Percentiles rank a stretch among this genome's conserved stretches.
Conservation (phyloP, 2,329 filamentous ascomycete species). For the Lasiodiplodia gonubiensis region DNA sequence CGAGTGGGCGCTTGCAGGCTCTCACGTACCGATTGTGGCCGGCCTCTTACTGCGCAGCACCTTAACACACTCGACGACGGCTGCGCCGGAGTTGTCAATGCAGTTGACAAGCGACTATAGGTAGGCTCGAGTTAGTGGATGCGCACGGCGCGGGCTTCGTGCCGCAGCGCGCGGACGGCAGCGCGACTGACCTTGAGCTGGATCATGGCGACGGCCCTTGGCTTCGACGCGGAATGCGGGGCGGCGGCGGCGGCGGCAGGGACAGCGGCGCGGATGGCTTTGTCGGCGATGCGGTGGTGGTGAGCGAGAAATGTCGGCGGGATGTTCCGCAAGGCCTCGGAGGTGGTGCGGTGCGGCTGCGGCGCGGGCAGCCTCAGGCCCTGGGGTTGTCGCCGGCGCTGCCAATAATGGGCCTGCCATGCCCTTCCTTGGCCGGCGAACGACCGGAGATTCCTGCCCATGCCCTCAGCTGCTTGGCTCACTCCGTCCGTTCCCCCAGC, state of each 20-base stretch:
- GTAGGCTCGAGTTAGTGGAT: slow-evolving; percentile 1
- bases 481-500: slow-evolving; percentile 21
- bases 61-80: slow-evolving; percentile 94
- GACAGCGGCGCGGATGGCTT: slow-evolving; percentile 31
- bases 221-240: slow-evolving; percentile 14
- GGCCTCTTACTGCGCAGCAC: slow-evolving; percentile 88
- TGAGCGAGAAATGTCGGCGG: slow-evolving; percentile 26
- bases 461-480: slow-evolving; percentile 20
- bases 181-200: slow-evolving; percentile 53
- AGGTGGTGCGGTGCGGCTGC: slow-evolving; percentile 25
- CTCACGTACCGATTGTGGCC: slow-evolving; percentile 79
- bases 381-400: neutral
- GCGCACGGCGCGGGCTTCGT: neutral
- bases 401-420: neutral
- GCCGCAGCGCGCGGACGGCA: neutral
- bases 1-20: neutral
- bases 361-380: slow-evolving; percentile 22
- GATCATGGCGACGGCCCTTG: slow-evolving; percentile 70
- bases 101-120: slow-evolving; percentile 92
- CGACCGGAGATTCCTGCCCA: slow-evolving; percentile 20
- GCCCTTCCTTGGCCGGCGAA: slow-evolving; percentile 13
- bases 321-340: slow-evolving; percentile 16
- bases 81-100: slow-evolving; percentile 99
- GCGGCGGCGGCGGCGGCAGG: slow-evolving; percentile 25
- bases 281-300: slow-evolving; percentile 13